These are phyloP conservation scores for Nicotiana attenuata DNA, from an alignment of 257 asterid genomes.

Conservation along the genomic window DNA sequence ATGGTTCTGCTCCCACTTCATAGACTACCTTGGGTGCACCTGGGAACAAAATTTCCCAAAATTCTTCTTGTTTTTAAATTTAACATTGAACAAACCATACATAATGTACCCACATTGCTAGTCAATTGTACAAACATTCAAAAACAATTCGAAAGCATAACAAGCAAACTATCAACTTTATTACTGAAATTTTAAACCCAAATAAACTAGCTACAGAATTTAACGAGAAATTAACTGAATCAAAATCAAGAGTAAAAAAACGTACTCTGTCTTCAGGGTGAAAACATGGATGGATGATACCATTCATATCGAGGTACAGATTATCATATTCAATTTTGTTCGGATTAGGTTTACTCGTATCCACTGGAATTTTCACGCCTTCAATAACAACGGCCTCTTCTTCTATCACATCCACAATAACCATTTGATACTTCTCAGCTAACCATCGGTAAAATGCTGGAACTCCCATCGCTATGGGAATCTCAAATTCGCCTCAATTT, in stretches of 20 bases:
- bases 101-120: not conserved
- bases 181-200: not conserved
- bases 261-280: constrained; percentile 96
- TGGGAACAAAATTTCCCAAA: not conserved
- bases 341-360: constrained; percentile 90
- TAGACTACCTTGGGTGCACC: too few species aligned
- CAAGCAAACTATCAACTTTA: not conserved
- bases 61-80: not conserved
- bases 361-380: constrained; percentile 72
- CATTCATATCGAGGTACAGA: constrained; percentile 89
- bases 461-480: constrained; percentile 60
- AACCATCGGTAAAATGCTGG: constrained; percentile 98
- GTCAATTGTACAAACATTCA: not conserved
- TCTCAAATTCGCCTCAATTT: not conserved
- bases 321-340: constrained; percentile 77
- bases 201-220: not conserved
- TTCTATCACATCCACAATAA: constrained; percentile 74
- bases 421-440: constrained; percentile 97
- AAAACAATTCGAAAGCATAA: not conserved
- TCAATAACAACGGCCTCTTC: constrained; percentile 78
- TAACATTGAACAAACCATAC: not conserved
- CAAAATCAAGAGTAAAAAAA: not conserved
- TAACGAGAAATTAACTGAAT: too few species aligned
- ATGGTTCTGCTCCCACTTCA: too few species aligned
- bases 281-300: constrained; percentile 91